These are phyloP conservation scores for Trichophyton verrucosum DNA, from an alignment of 2,329 filamentous ascomycete genomes.

Conservation along the genomic window DNA sequence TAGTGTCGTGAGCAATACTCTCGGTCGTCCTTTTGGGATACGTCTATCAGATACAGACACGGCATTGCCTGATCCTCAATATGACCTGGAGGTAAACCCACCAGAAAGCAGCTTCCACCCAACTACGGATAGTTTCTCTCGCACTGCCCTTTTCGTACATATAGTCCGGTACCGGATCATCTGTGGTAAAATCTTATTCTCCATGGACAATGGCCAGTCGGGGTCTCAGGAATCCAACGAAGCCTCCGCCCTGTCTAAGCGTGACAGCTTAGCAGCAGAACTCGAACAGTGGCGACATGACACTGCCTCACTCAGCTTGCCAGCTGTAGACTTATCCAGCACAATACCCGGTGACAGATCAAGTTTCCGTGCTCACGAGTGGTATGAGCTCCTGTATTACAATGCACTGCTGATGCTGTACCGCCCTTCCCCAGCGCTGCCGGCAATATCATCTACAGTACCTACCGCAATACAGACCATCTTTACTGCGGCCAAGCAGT, in stretches of 20 bases:
- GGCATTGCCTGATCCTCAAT: slow-evolving; percentile 22
- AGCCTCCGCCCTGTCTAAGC: slow-evolving; percentile 5
- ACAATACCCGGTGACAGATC: slow-evolving; percentile 21
- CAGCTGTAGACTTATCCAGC: slow-evolving; percentile 11
- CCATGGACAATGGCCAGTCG: slow-evolving; percentile 19
- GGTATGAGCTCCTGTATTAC: slow-evolving; percentile 35
- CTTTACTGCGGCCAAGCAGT: slow-evolving; percentile 28
- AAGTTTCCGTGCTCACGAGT: slow-evolving; percentile 31
- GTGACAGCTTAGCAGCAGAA: slow-evolving; percentile 9
- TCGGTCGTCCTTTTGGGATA: slow-evolving; percentile 32
- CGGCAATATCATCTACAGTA: slow-evolving; percentile 17
- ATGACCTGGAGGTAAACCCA: slow-evolving; percentile 11
- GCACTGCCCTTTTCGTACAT: slow-evolving; percentile 26
- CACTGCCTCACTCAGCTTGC: slow-evolving; percentile 9
- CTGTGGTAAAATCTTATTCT: slow-evolving; percentile 29
- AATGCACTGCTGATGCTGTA: slow-evolving; percentile 35
- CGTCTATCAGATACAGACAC: slow-evolving; percentile 33
- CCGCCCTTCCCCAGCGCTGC: slow-evolving; percentile 29
- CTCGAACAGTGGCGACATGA: slow-evolving; percentile 18
- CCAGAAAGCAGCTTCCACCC: slow-evolving; percentile 10
- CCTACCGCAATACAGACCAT: slow-evolving; percentile 25
- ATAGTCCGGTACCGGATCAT: slow-evolving; percentile 32
- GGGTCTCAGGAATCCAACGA: slow-evolving; percentile 3
- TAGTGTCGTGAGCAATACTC: slow-evolving; percentile 22
- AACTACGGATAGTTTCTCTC: slow-evolving; percentile 11